Evolutionary conservation across 2,329 filamentous ascomycete genomes (phyloP), one percentile per base, ranked within the genome.

Genomic region (Colletotrichum lentis): DNA sequence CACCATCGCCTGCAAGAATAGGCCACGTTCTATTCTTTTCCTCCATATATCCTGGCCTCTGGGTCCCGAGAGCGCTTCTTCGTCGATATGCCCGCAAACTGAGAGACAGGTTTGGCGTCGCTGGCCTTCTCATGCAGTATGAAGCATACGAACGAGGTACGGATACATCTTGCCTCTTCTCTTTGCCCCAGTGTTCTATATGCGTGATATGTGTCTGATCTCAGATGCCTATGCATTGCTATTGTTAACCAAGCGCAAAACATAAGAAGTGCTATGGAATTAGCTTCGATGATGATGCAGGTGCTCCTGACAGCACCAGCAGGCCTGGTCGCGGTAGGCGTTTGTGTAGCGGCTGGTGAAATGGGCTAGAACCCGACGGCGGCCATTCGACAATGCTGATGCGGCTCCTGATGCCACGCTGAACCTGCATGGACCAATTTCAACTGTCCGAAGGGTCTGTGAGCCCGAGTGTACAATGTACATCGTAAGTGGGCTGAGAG

Each of bases 351-450:
- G 24, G 43, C 43, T 18, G 49, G 16, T 11, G 20, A 55, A 56
- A 37, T 50, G 35, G 35, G 27, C 53, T 50, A 50, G 55, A 43
- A 50, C 43, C 55, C 24, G 35, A 49, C 54, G n/a, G 39, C 54
- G 53, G n/a, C 31, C 22, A 52, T 59, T 50, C 41, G 35, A 60
- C 37, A 31, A 60, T 52, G 55, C n/a, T 43, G 31, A 46, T 58
- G 61, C 54, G 43, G 61, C 65, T 68, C 55, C 41, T 59, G 53
- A 31, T 44, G 64, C 46, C 44, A 59, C 31, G 60, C 47, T 22
- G 47, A 61, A 52, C 35, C 60, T 47, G 18, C 43, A 64, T 37
- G 37, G 50, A 61, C 49, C 31, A 61, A 41, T 22, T 12, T 22
- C 12, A 62, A 50, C 46, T 39, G 63, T 22, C 50, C 20, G 22